phyloP scores from a whole-genome alignment of 805 yeast genomes.

The Candida hispaniensis region DNA sequence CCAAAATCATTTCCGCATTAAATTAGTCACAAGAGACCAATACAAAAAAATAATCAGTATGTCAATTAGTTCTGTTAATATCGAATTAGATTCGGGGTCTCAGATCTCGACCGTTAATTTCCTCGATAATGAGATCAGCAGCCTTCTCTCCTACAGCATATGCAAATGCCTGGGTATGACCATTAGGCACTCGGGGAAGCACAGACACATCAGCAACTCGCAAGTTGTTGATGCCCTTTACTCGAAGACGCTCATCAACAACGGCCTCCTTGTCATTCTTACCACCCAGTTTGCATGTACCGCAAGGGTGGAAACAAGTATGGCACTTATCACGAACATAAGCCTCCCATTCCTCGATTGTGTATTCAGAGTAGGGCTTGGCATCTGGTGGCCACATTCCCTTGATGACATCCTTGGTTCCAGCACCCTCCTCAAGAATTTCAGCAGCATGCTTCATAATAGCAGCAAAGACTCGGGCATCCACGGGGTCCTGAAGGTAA shows the following conservation, averaged over 20 bases:
- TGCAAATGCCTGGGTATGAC: slow-evolving; percentile 27
- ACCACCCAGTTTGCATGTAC: slow-evolving; percentile 25
- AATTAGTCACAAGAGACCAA: too few species aligned
- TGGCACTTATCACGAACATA: slow-evolving; percentile 28
- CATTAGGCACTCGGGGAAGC: slow-evolving; percentile 29
- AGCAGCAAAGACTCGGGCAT: slow-evolving; percentile 28
- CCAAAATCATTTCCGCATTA: too few species aligned
- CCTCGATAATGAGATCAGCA: slow-evolving; percentile 24
- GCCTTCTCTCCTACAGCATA: slow-evolving; percentile 28
- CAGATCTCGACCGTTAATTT: slow-evolving; percentile 10
- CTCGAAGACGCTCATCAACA: slow-evolving; percentile 28
- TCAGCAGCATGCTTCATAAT: slow-evolving; percentile 28
- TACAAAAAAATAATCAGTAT: too few species aligned
- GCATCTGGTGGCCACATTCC: slow-evolving; percentile 29
- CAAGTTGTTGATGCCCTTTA: slow-evolving; percentile 26
- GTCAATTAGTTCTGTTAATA: too few species aligned
- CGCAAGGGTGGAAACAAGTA: slow-evolving; percentile 31
- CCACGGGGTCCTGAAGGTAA: slow-evolving; percentile 28
- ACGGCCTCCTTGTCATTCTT: slow-evolving; percentile 20
- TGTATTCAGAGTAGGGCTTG: slow-evolving; percentile 25
- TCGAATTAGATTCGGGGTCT: slow-evolving; percentile 14
- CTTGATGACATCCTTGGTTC: slow-evolving; percentile 27
- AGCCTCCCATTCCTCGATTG: slow-evolving; percentile 25
- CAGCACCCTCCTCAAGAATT: slow-evolving; percentile 26
- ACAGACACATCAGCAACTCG: slow-evolving; percentile 30